These are phyloP conservation scores for Populus hybrid DNA, from an alignment of 441 rosid species.

Conservation along the genomic window DNA sequence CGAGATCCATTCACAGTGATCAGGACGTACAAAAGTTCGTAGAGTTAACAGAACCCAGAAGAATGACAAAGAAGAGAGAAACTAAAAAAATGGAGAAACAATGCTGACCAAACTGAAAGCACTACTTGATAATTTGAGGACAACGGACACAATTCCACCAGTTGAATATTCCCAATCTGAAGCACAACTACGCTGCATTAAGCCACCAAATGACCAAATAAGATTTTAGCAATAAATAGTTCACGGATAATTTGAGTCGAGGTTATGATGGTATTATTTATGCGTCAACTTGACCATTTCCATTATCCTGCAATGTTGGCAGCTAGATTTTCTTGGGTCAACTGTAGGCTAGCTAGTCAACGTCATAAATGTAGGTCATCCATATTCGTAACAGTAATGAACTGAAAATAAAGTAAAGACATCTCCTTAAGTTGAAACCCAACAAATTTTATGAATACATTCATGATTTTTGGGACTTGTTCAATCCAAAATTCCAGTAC, in stretches of 20 bases:
- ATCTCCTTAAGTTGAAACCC: neutral
- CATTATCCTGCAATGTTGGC: neutral
- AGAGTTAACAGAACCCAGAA: too few species aligned
- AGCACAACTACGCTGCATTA: neutral
- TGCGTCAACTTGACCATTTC: neutral
- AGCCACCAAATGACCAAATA: neutral
- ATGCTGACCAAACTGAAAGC: too few species aligned
- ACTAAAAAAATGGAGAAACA: too few species aligned
- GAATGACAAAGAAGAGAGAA: too few species aligned
- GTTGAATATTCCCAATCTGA: neutral
- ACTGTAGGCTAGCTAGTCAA: neutral
- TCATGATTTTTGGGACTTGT: slow-evolving; percentile 2
- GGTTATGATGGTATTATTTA: neutral
- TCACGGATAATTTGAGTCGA: neutral
- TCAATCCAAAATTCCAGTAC: neutral
- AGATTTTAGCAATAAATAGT: neutral
- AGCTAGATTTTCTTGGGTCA: neutral
- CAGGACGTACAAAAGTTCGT: too few species aligned
- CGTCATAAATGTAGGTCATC: neutral
- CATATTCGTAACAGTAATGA: neutral
- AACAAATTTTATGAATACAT: slow-evolving; percentile 4
- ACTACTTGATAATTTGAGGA: too few species aligned
- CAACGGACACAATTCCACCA: too few species aligned
- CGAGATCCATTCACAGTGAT: too few species aligned
- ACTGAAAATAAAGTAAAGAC: neutral